Evolutionary conservation across 2,329 filamentous ascomycete species (phyloP).

Genomic region (Xylariales sp.): DNA sequence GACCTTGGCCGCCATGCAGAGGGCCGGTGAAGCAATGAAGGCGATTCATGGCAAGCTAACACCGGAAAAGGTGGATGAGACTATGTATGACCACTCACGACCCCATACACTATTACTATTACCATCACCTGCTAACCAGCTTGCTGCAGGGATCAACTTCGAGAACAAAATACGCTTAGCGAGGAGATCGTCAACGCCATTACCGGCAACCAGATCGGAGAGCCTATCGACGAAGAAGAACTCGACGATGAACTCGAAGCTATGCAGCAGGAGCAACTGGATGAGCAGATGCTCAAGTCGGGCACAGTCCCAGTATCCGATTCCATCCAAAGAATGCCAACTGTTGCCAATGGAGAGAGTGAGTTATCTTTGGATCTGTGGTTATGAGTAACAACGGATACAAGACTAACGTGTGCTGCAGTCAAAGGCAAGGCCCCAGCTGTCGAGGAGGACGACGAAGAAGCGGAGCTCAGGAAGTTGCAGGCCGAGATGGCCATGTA

Average conservation of each 20-base stretch:
- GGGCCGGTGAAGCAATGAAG: slow-evolving; percentile 85
- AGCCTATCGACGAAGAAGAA: slow-evolving; percentile 77
- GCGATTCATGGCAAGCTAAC: slow-evolving; percentile 86
- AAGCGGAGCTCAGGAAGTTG: slow-evolving; percentile 86
- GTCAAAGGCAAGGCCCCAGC: slow-evolving; percentile 47
- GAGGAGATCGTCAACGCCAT: slow-evolving; percentile 90
- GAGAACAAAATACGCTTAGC: slow-evolving; percentile 88
- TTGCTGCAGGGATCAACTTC: slow-evolving; percentile 71
- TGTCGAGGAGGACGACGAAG: slow-evolving; percentile 84
- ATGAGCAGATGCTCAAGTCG: slow-evolving; percentile 89
- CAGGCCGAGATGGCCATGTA: slow-evolving; percentile 98
- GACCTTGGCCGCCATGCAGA: slow-evolving; percentile 90
- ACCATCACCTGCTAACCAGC: slow-evolving; percentile 10
- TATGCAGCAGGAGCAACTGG: slow-evolving; percentile 86
- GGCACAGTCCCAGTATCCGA: slow-evolving; percentile 79
- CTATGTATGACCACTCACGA: slow-evolving; percentile 65
- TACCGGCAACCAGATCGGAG: slow-evolving; percentile 62
- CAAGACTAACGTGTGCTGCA: slow-evolving; percentile 22
- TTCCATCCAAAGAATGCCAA: slow-evolving; percentile 70
- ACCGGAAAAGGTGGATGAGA: slow-evolving; percentile 89
- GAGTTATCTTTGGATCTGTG: slow-evolving; percentile 36
- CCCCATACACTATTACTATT: background rate
- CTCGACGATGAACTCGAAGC: slow-evolving; percentile 80
- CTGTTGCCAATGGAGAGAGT: slow-evolving; percentile 71
- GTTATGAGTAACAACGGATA: background rate